phyloP scores from a whole-genome alignment of 805 yeast genomes.

The Saccharomycopsis synnaedendra region DNA sequence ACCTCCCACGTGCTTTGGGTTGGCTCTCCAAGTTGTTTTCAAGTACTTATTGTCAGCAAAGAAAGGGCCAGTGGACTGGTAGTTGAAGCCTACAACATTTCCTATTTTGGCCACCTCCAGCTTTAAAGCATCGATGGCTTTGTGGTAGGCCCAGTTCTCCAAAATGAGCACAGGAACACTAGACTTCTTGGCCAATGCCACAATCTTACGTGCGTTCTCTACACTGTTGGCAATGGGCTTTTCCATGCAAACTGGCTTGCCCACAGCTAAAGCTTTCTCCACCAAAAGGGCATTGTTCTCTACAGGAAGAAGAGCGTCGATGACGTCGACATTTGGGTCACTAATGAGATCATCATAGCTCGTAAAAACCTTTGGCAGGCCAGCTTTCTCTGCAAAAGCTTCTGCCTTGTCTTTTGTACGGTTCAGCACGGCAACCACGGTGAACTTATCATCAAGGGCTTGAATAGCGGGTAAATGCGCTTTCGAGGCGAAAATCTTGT shows the following conservation, averaged over 20 bases:
- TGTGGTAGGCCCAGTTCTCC: constrained; percentile 78
- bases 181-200: constrained; percentile 47
- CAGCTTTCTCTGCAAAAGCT: constrained; percentile 57
- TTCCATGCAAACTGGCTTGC: constrained; percentile 74
- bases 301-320: constrained; percentile 87
- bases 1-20: constrained; percentile 91
- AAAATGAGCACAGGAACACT: constrained; percentile 63
- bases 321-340: constrained; percentile 58
- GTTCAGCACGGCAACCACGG: constrained; percentile 65
- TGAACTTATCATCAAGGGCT: constrained; percentile 36
- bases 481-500: constrained; percentile 68
- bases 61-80: constrained; percentile 66
- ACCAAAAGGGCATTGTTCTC: constrained; percentile 64
- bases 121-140: constrained; percentile 43
- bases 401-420: constrained; percentile 80
- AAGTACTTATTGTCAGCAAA: constrained; percentile 47
- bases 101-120: constrained; percentile 65
- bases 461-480: constrained; percentile 68
- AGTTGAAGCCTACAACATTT: constrained; percentile 53
- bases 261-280: constrained; percentile 54
- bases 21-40: constrained; percentile 74
- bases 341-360: constrained; percentile 51
- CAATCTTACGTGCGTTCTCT: constrained; percentile 72
- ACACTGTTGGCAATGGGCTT: constrained; percentile 88
- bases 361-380: constrained; percentile 45